These are phyloP conservation scores for Flagelloscypha sp. DNA, from an alignment of 768 basidiomycete genomes.

Conservation along the genomic window DNA sequence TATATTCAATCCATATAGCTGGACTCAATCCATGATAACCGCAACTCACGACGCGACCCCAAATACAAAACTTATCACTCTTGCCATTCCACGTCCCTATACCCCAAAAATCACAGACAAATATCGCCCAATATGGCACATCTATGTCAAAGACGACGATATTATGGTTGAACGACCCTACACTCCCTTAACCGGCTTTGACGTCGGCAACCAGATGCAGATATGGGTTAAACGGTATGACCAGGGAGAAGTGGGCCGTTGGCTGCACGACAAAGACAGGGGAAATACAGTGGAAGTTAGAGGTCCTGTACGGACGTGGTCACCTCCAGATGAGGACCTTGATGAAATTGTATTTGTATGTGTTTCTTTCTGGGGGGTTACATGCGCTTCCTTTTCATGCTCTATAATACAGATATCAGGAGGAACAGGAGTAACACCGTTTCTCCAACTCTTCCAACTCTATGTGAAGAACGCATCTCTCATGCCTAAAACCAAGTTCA, in stretches of 20 bases:
- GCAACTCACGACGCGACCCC: conserved; percentile 42
- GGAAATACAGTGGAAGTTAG: conserved; percentile 71
- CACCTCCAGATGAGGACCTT: conserved; percentile 31
- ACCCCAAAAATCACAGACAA: conserved; percentile 16
- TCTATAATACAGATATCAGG: conserved; percentile 58
- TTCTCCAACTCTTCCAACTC: conserved; percentile 64
- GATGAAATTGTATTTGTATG: conserved; percentile 76
- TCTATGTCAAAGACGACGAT: conserved; percentile 80
- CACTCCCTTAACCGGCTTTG: conserved; percentile 70
- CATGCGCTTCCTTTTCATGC: background rate
- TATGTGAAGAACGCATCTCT: conserved; percentile 28
- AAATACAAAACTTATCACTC: conserved; percentile 57
- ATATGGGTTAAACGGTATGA: conserved; percentile 81
- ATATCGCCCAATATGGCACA: conserved; percentile 55
- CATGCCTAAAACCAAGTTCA: conserved; percentile 45
- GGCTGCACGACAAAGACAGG: conserved; percentile 63
- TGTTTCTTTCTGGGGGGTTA: background rate
- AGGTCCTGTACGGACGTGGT: conserved; percentile 68
- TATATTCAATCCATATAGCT: too few relatives aligned
- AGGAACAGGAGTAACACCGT: conserved; percentile 82
- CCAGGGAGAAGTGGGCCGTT: conserved; percentile 72
- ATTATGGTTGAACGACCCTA: conserved; percentile 85
- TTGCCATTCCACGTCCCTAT: conserved; percentile 43
- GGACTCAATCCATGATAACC: conserved; percentile 54
- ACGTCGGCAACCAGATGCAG: conserved; percentile 53